These are phyloP conservation scores for Tripterygium wilfordii DNA, from an alignment of 177 flowering plant species.

Conservation along the genomic window DNA sequence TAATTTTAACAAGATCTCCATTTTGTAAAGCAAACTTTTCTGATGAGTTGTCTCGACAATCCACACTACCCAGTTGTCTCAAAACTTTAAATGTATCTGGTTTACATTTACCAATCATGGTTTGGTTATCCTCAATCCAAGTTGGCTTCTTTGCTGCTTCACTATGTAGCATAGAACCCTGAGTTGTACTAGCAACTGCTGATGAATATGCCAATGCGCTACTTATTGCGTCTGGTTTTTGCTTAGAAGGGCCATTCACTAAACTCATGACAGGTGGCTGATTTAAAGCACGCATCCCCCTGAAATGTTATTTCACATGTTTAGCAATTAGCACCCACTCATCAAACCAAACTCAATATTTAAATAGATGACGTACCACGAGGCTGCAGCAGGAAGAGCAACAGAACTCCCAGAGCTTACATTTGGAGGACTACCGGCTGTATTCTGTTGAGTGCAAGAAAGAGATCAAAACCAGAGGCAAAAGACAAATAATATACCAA, in stretches of 20 bases:
- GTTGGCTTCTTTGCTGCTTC: slow-evolving; percentile 34
- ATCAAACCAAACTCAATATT: no score
- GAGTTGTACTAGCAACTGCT: slow-evolving; percentile 28
- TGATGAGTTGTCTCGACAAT: slow-evolving; percentile 5
- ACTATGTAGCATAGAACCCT: slow-evolving; percentile 19
- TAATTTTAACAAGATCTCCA: slow-evolving; percentile 7
- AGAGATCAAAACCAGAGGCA: neutral
- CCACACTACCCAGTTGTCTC: slow-evolving; percentile 16
- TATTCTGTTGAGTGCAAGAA: neutral
- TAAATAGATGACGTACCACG: slow-evolving; percentile 5
- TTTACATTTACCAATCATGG: slow-evolving; percentile 19
- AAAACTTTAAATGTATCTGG: slow-evolving; percentile 20
- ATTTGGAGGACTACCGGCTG: neutral
- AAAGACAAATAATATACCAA: neutral
- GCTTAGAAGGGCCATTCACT: slow-evolving; percentile 1
- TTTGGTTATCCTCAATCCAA: slow-evolving; percentile 24
- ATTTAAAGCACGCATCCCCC: neutral
- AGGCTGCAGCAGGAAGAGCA: slow-evolving; percentile 6
- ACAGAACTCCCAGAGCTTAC: neutral
- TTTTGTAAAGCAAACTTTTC: slow-evolving; percentile 12
- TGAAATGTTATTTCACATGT: neutral
- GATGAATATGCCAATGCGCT: slow-evolving; percentile 27
- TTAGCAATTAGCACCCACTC: neutral
- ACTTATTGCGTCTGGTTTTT: slow-evolving; percentile 11
- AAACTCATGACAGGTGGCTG: slow-evolving; percentile 4